These are phyloP conservation scores for Thymus quinquecostatus DNA, from an alignment of 257 asterid species.

Conservation along the genomic window DNA sequence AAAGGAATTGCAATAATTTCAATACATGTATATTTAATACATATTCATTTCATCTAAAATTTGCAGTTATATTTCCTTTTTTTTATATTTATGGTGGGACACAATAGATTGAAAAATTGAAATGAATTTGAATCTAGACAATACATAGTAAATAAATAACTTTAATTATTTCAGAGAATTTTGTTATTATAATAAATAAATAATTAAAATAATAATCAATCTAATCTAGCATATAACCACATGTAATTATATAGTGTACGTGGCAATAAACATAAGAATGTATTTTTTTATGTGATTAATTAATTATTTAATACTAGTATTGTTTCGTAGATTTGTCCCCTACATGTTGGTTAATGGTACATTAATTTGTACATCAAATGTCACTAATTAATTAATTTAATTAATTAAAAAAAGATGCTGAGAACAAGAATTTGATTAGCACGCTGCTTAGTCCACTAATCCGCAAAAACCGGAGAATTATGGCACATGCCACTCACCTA, in stretches of 20 bases:
- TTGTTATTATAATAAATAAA: background rate
- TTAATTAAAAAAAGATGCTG: conserved; percentile 26
- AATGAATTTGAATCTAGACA: background rate
- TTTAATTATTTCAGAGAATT: background rate
- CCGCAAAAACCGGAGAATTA: conserved; percentile 43
- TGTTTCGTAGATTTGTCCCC: conserved; percentile 4
- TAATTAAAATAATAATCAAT: too few species aligned
- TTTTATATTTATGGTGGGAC: background rate
- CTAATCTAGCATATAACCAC: background rate
- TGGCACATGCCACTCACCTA: conserved; percentile 44
- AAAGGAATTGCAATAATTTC: conserved; percentile 21
- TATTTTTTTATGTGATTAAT: too few species aligned
- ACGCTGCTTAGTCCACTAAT: conserved; percentile 46
- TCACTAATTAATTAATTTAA: conserved; percentile 1
- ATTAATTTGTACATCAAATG: background rate
- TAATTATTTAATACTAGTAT: background rate
- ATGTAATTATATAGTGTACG: background rate
- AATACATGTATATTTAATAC: background rate
- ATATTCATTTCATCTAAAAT: too few species aligned
- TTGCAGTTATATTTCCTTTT: too few species aligned
- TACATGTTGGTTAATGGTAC: background rate
- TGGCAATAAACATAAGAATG: background rate
- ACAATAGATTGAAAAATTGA: background rate
- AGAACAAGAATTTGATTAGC: conserved; percentile 36
- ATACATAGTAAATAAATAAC: background rate